These are phyloP conservation scores for Phialophora macrospora DNA, from an alignment of 2,329 filamentous ascomycete genomes.

Conservation along the genomic window DNA sequence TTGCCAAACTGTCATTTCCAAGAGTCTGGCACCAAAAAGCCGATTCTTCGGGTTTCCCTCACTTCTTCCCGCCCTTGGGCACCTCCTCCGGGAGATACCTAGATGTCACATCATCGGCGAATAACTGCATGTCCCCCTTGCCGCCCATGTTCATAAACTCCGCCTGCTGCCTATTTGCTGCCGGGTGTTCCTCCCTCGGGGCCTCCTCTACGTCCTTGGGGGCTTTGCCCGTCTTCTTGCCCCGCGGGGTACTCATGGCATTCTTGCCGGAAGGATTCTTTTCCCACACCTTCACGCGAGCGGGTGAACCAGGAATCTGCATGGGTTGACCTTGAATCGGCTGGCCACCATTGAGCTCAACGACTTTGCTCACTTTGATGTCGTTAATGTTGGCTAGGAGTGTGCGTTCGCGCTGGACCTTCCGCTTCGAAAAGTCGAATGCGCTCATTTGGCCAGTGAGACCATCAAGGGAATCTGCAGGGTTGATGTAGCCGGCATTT, in stretches of 20 bases:
- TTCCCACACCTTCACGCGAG: conserved; percentile 72
- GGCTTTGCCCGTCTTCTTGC: conserved; percentile 12
- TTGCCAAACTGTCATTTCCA: background rate
- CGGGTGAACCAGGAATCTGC: conserved; percentile 33
- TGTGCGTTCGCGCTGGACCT: conserved; percentile 80
- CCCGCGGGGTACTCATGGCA: conserved; percentile 32
- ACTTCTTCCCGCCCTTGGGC: conserved; percentile 25
- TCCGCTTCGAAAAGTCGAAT: conserved; percentile 83
- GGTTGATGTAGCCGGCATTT: conserved; percentile 56
- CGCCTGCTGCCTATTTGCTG: conserved; percentile 67
- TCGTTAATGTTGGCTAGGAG: conserved; percentile 82
- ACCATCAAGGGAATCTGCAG: conserved; percentile 88
- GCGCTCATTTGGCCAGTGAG: conserved; percentile 82
- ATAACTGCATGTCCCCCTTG: conserved; percentile 80
- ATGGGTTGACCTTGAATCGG: conserved; percentile 21
- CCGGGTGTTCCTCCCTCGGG: conserved; percentile 66
- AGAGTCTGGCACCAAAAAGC: background rate
- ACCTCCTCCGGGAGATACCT: conserved; percentile 43
- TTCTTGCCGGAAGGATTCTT: conserved; percentile 66
- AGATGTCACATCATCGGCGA: conserved; percentile 63
- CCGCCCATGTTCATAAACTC: conserved; percentile 87
- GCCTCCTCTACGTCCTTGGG: conserved; percentile 36
- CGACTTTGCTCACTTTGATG: conserved; percentile 65
- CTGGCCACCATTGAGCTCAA: conserved; percentile 45
- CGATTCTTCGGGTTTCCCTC: background rate